Conservation (phyloP, 805 yeast species). For the Teunomyces panamensis region DNA sequence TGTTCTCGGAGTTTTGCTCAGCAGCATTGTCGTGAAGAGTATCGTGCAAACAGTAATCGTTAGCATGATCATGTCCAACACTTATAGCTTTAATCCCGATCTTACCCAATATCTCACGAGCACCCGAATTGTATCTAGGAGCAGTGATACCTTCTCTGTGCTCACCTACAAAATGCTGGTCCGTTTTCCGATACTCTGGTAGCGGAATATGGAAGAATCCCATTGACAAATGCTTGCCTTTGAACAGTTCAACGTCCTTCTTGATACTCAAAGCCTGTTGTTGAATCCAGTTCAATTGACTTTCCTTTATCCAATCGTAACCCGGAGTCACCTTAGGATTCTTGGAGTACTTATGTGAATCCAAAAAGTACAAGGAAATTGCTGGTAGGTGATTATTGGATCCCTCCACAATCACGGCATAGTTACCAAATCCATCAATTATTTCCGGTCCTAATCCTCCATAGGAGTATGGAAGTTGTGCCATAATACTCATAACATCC, state of each 20-base stretch:
- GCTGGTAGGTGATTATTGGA: conserved; percentile 35
- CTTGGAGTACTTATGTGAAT: conserved; percentile 74
- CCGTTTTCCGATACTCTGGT: conserved; percentile 68
- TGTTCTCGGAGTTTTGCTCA: conserved; percentile 20
- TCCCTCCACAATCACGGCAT: conserved; percentile 54
- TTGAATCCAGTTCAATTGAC: conserved; percentile 60
- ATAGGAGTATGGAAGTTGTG: conserved; percentile 64
- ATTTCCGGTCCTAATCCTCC: conserved; percentile 62
- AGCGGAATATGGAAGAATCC: conserved; percentile 94
- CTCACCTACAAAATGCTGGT: conserved; percentile 55
- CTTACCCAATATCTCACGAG: conserved; percentile 54
- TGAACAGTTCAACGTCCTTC: conserved; percentile 27
- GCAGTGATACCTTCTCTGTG: conserved; percentile 75
- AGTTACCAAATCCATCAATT: conserved; percentile 84
- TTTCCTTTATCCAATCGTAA: conserved; percentile 80
- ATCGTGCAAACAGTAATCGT: conserved; percentile 80
- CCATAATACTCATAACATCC: conserved; percentile 56
- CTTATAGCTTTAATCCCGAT: conserved; percentile 71
- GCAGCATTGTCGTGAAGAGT: conserved; percentile 24
- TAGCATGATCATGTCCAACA: conserved; percentile 95
- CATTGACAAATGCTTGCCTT: conserved; percentile 59
- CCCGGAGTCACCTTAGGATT: conserved; percentile 69
- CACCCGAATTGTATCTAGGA: conserved; percentile 67
- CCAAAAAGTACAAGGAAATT: conserved; percentile 70
- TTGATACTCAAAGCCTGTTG: conserved; percentile 25